phyloP scores from a whole-genome alignment of 192 early-diverging fungal genomes.

The Coemansia sp. region DNA sequence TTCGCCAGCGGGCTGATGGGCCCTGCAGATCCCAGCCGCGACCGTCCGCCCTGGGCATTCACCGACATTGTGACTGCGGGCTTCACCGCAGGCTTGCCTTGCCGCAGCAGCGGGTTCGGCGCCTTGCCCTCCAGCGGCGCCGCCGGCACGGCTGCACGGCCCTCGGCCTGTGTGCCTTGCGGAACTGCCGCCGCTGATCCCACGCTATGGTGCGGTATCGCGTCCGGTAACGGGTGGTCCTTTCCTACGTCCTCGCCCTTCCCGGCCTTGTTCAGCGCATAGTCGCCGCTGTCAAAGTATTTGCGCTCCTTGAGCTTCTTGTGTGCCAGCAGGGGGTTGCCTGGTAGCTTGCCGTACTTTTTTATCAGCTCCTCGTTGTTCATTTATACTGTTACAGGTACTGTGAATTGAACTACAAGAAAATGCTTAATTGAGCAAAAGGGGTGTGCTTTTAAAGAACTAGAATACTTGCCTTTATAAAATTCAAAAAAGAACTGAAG shows the following conservation, averaged over 20 bases:
- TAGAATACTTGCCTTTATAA: too few species aligned
- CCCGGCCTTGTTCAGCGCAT: conserved; percentile 94
- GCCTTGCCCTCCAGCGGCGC: neutral
- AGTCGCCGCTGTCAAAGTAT: conserved; percentile 99
- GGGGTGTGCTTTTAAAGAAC: too few species aligned
- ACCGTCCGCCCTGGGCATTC: neutral
- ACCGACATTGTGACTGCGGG: neutral
- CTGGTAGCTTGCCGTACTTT: neutral
- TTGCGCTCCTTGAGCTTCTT: conserved; percentile 74
- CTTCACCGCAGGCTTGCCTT: neutral
- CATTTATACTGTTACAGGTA: neutral
- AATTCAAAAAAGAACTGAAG: too few species aligned
- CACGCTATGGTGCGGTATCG: conserved; percentile 80
- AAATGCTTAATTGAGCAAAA: too few species aligned
- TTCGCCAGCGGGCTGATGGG: neutral
- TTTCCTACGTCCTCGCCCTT: conserved; percentile 70
- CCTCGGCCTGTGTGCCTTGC: too few species aligned
- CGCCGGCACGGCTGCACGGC: neutral
- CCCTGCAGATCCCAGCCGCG: neutral
- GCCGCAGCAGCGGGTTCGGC: neutral
- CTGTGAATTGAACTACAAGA: too few species aligned
- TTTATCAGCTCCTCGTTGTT: neutral
- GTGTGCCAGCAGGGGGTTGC: neutral
- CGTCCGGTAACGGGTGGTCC: conserved; percentile 86
- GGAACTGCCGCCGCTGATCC: neutral